A percentile compares a stretch with the other conserved stretches of the same genome.
phyloP scores from a whole-genome alignment of 306 rosid species.

The Arachis hypogaea region DNA sequence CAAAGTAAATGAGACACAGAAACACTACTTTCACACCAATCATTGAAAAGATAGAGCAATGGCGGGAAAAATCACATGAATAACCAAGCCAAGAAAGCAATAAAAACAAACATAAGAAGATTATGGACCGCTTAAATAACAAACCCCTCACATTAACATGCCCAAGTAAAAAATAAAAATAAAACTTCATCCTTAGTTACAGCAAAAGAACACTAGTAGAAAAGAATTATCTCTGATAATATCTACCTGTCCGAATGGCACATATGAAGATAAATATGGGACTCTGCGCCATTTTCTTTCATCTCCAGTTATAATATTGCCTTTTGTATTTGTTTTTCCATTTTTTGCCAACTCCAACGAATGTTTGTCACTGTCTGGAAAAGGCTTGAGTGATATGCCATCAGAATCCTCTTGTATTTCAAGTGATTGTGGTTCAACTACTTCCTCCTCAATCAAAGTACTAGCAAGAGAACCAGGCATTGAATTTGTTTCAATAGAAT shows the following conservation, averaged over 20 bases:
- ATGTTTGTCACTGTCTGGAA: slow-evolving; percentile 58
- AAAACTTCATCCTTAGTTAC: neutral
- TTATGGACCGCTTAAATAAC: neutral
- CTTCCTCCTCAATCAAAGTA: slow-evolving; percentile 70
- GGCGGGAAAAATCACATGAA: slow-evolving; percentile 4
- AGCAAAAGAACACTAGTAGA: slow-evolving; percentile 18
- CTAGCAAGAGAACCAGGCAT: slow-evolving; percentile 57
- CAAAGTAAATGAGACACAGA: slow-evolving; percentile 22
- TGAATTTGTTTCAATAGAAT: slow-evolving; percentile 51
- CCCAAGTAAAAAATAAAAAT: neutral
- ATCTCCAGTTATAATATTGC: slow-evolving; percentile 48
- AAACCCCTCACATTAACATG: slow-evolving; percentile 9
- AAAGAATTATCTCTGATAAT: slow-evolving; percentile 10
- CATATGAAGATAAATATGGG: slow-evolving; percentile 93
- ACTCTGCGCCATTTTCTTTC: slow-evolving; percentile 71
- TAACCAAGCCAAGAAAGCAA: slow-evolving; percentile 17
- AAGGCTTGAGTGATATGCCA: slow-evolving; percentile 91
- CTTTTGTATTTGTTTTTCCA: slow-evolving; percentile 60
- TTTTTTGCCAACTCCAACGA: slow-evolving; percentile 46
- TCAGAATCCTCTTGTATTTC: slow-evolving; percentile 93
- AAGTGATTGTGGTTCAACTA: slow-evolving; percentile 78
- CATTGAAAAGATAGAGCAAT: slow-evolving; percentile 1
- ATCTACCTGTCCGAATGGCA: slow-evolving; percentile 93
- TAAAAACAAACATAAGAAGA: slow-evolving; percentile 22
- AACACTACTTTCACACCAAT: slow-evolving; percentile 12